Percentiles rank a stretch among this genome's conserved stretches.
Conservation (phyloP, 371 early-diverging fungal species). For the Phascolomyces articulosus region DNA sequence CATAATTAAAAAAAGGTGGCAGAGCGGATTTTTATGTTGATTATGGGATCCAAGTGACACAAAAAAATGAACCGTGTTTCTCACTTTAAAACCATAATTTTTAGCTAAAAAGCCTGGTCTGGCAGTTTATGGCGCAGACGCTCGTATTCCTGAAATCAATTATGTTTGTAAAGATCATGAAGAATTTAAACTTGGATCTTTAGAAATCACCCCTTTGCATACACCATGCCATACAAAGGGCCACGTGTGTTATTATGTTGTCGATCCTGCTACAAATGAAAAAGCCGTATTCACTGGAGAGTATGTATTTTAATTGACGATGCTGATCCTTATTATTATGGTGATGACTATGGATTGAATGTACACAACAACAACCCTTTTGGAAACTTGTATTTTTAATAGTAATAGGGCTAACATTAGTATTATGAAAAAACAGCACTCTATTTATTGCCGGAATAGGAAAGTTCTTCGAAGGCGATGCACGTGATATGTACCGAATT, state of each 20-base stretch:
- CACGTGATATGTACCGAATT: slow-evolving; percentile 83
- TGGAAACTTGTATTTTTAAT: no score
- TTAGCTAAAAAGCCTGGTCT: slow-evolving; percentile 67
- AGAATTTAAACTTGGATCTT: slow-evolving; percentile 74
- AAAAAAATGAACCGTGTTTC: background rate
- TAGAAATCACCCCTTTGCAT: slow-evolving; percentile 67
- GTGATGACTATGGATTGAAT: background rate
- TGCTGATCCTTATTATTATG: background rate
- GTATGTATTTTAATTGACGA: slow-evolving; percentile 23
- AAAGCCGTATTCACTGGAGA: slow-evolving; percentile 54
- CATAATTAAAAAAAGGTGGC: background rate
- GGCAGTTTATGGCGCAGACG: slow-evolving; percentile 85
- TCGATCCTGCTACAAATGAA: slow-evolving; percentile 50
- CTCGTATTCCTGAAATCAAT: slow-evolving; percentile 85
- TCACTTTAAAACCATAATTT: background rate
- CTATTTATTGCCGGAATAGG: slow-evolving; percentile 77
- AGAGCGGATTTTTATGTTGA: background rate
- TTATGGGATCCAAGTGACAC: slow-evolving; percentile 26
- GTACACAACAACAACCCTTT: background rate
- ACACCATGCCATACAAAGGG: slow-evolving; percentile 93
- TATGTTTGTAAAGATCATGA: slow-evolving; percentile 75
- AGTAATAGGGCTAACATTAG: no score
- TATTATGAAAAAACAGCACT: slow-evolving; percentile 30
- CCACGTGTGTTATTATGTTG: slow-evolving; percentile 84
- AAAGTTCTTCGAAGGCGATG: slow-evolving; percentile 92